Base-by-base conservation (phyloP, 2,329 filamentous ascomycete genomes). In the Scytalidium sp. region DNA sequence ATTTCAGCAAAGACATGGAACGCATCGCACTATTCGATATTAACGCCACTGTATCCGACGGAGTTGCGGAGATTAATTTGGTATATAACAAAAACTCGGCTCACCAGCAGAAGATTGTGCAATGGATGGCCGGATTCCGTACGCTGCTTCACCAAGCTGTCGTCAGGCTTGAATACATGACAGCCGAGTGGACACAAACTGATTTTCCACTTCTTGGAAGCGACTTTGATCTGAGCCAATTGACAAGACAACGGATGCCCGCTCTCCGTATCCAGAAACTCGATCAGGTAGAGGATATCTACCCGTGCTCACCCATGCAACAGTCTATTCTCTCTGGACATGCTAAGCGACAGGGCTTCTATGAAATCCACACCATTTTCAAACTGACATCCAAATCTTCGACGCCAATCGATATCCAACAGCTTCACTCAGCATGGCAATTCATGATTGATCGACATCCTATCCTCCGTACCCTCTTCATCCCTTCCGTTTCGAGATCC, bases 281-380 rank as follows among this genome's bases (percentile, higher is more conserved):
- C 7, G 25, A 29, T 13, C 7, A 8, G 25, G 51, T 66, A 19
- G 61, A 68, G 23, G 68, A 72, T 47, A 54, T 69, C 0, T 70
- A 67, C 32, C 67, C 67, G 2, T 64, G 62, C 53, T 60, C 65
- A 6, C 55, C 62, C 2, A 51, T 65, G 10, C 70, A 72, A 43
- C 64, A 67, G 50, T 19, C 42, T 47, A 19, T 22, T 47, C 29
- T 47, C 22, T 20, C 20, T 17, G 6, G 20, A 20, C 19, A 40
- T 57, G 3, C 61, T 59, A 43, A 54, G 54, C 50, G 50, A 47
- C 3, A 50, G 22, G 17, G 47, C 56, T 7, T 60, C 60, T 41
- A 50, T 59, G 5, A 49, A 52, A 3, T 55, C 58, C 19, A 48
- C 43, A 10, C n/a, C n/a, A n/a, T n/a, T n/a, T n/a, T n/a, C n/a